A percentile compares a stretch with the other conserved stretches of the same genome.
These are phyloP conservation scores for Castanopsis chinensis DNA, from an alignment of 306 rosid genomes.

Conservation along the genomic window DNA sequence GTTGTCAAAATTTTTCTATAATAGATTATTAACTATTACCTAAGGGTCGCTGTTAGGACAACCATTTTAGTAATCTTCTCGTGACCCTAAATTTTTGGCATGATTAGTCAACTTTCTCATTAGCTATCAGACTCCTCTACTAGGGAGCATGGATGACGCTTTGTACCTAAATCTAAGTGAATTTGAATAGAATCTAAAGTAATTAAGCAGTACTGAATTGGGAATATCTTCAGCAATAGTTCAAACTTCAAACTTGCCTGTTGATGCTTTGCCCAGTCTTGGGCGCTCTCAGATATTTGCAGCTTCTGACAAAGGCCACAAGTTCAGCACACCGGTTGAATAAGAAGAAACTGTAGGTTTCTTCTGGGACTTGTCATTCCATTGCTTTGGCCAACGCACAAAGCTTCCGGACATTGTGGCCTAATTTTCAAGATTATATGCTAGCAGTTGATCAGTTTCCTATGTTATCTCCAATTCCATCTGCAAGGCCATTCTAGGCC, in stretches of 20 bases:
- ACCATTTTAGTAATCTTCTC: too few species aligned
- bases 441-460: conserved; percentile 77
- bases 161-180: conserved; percentile 59
- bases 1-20: too few species aligned
- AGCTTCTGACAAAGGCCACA: conserved; percentile 93
- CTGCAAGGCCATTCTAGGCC: conserved; percentile 60
- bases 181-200: conserved; percentile 77
- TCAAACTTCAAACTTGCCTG: conserved; percentile 54
- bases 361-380: conserved; percentile 84
- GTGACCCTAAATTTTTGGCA: conserved; percentile 43
- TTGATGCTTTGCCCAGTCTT: conserved; percentile 58
- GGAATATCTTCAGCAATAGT: conserved; percentile 46
- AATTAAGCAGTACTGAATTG: conserved; percentile 71
- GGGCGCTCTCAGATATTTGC: conserved; percentile 77
- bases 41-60: too few species aligned
- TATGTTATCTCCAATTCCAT: conserved; percentile 79
- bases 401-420: conserved; percentile 72
- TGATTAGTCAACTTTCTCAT: conserved; percentile 45
- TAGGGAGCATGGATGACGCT: conserved; percentile 59
- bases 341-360: conserved; percentile 90
- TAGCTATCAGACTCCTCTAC: conserved; percentile 27
- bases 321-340: conserved; percentile 82
- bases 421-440: conserved; percentile 64
- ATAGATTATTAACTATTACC: too few species aligned
- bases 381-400: conserved; percentile 50